phyloP scores from a whole-genome alignment of 2,329 filamentous ascomycete species.

The Hypomyces rosellus region DNA sequence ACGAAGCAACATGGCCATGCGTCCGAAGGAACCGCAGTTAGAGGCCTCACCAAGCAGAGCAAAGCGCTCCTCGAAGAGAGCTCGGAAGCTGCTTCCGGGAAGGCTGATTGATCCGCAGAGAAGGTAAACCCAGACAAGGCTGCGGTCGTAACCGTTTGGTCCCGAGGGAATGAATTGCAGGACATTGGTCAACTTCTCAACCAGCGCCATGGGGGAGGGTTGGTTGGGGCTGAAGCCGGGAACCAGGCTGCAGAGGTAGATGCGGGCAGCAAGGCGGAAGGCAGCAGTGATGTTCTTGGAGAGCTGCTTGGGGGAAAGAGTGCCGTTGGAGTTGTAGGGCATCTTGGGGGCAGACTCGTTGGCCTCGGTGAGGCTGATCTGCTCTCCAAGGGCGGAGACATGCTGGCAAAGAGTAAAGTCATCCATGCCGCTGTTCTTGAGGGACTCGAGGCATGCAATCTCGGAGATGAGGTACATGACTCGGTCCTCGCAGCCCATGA shows the following conservation, averaged over 20 bases:
- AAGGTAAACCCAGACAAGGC: conserved; percentile 87
- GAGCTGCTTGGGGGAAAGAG: conserved; percentile 75
- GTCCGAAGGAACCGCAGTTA: conserved; percentile 77
- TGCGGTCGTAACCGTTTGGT: conserved; percentile 77
- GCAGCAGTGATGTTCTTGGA: conserved; percentile 82
- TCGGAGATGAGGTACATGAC: conserved; percentile 98
- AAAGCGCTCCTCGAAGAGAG: conserved; percentile 70
- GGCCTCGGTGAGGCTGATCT: conserved; percentile 76
- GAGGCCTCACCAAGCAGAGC: conserved; percentile 69
- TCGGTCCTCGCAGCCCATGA: conserved; percentile 96
- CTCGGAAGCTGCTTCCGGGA: conserved; percentile 66
- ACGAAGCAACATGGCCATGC: conserved; percentile 68
- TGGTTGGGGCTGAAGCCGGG: conserved; percentile 77
- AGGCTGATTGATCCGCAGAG: conserved; percentile 76
- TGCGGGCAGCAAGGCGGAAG: conserved; percentile 85
- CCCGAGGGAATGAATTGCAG: conserved; percentile 80
- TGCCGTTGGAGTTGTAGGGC: conserved; percentile 62
- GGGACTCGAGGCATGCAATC: conserved; percentile 88
- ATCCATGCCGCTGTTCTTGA: conserved; percentile 78
- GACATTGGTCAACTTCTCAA: conserved; percentile 69
- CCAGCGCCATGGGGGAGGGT: conserved; percentile 65
- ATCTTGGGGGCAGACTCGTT: conserved; percentile 52
- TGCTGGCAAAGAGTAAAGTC: conserved; percentile 83
- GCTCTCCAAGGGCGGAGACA: conserved; percentile 78
- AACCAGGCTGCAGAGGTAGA: conserved; percentile 94